Evolutionary conservation across 768 basidiomycete genomes (phyloP).

Genomic region (Calocera cornea): DNA sequence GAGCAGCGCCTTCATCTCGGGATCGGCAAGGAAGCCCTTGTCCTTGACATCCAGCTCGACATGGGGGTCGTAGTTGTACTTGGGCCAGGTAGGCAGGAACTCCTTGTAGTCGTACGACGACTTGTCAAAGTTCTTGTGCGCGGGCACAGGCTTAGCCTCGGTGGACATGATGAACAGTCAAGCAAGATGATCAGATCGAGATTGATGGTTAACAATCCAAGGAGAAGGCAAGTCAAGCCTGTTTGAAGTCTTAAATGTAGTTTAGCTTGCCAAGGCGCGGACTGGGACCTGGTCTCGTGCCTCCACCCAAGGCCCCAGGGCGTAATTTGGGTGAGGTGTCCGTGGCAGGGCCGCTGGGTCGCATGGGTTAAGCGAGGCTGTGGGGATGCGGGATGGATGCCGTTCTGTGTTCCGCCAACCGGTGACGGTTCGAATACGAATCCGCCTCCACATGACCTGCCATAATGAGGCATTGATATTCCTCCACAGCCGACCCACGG

Average conservation of each 20-base stretch:
- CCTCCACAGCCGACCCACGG: not conserved
- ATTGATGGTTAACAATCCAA: not conserved
- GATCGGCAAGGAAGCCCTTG: not conserved
- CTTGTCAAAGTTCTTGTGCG: not conserved
- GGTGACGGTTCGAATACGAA: not conserved
- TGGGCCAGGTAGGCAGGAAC: not conserved
- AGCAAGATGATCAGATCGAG: not conserved
- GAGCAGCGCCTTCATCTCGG: not conserved
- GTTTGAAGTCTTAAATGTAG: not conserved
- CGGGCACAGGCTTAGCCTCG: not conserved
- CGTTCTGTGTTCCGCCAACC: not conserved
- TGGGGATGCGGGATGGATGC: no score
- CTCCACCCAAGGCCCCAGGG: not conserved
- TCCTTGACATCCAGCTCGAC: slow-evolving; percentile 3
- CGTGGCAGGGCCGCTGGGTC: no score
- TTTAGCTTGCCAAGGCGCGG: not conserved
- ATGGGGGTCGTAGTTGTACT: slow-evolving; percentile 1
- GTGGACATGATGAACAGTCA: not conserved
- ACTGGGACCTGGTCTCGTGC: not conserved
- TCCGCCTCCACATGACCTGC: slow-evolving; percentile 3
- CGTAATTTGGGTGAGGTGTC: no score
- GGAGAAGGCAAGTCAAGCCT: not conserved
- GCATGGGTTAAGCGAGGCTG: no score
- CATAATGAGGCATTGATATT: not conserved
- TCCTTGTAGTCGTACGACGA: not conserved